Conservation (phyloP, 2,329 filamentous ascomycete species). For the Aspergillus ochraceoroseus region DNA sequence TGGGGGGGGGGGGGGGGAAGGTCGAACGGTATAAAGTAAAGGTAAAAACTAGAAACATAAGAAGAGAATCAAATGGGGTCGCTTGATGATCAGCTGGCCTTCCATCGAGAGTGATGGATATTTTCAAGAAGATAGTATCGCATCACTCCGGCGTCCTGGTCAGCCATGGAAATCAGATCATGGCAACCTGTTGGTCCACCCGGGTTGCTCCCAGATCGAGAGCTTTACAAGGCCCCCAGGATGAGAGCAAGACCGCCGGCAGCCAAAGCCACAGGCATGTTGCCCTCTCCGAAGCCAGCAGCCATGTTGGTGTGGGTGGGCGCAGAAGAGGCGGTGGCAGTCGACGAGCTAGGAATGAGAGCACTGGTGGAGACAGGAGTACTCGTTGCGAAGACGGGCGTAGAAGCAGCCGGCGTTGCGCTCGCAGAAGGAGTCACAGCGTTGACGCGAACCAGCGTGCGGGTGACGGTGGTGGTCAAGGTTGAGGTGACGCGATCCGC, state of each 20-base stretch:
- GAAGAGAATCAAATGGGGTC: slow-evolving; percentile 9
- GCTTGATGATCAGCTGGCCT: slow-evolving; percentile 11
- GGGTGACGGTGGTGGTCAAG: slow-evolving; percentile 38
- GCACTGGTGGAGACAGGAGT: slow-evolving; percentile 17
- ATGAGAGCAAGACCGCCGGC: slow-evolving; percentile 39
- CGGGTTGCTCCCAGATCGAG: too few species aligned
- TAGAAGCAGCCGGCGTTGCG: slow-evolving; percentile 16
- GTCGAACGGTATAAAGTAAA: too few species aligned
- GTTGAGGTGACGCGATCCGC: slow-evolving; percentile 28
- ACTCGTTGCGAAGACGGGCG: slow-evolving; percentile 31
- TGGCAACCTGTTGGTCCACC: too few species aligned
- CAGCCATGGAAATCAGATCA: too few species aligned
- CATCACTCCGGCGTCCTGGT: too few species aligned
- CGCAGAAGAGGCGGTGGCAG: slow-evolving; percentile 14
- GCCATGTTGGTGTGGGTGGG: slow-evolving; percentile 24
- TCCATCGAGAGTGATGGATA: not conserved
- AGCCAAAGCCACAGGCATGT: slow-evolving; percentile 31
- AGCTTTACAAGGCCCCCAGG: slow-evolving; percentile 37
- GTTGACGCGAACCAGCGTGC: slow-evolving; percentile 45
- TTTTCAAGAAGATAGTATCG: too few species aligned
- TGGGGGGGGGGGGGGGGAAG: too few species aligned
- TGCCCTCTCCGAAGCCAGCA: slow-evolving; percentile 20
- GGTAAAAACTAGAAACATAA: slow-evolving; percentile 19
- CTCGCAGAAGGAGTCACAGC: slow-evolving; percentile 32
- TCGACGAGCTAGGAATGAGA: slow-evolving; percentile 11